A percentile compares a stretch with the other conserved stretches of the same genome.
Conservation (phyloP, 768 basidiomycete genomes). For the Calvatia gigantea region DNA sequence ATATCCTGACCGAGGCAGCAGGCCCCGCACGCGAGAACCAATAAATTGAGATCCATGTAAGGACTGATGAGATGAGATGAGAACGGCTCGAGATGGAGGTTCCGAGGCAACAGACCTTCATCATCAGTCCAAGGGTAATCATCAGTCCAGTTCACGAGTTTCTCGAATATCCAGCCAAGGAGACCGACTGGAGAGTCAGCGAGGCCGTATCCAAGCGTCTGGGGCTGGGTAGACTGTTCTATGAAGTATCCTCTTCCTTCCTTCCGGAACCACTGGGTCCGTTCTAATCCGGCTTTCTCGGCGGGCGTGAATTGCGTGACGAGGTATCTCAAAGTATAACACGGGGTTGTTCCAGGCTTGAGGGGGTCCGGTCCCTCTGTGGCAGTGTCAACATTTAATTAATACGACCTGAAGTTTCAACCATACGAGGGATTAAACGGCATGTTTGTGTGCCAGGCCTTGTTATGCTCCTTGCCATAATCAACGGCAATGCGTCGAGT, state of each 20-base stretch:
- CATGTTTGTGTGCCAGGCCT: constrained; percentile 52
- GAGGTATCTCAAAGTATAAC: constrained; percentile 22
- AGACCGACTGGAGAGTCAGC: constrained; percentile 56
- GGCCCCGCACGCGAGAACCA: constrained; percentile 59
- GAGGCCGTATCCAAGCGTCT: constrained; percentile 51
- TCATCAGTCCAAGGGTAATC: constrained; percentile 54
- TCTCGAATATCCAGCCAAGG: constrained; percentile 53
- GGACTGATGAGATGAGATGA: constrained; percentile 27
- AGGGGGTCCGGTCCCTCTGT: constrained; percentile 17
- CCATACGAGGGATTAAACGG: constrained; percentile 30
- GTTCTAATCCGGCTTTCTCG: constrained; percentile 32
- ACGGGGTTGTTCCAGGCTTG: constrained; percentile 22
- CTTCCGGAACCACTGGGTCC: constrained; percentile 23
- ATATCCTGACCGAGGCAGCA: constrained; percentile 53
- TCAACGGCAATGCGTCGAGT: constrained; percentile 23
- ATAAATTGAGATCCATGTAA: constrained; percentile 61
- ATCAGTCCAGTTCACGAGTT: constrained; percentile 43
- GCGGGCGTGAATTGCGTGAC: constrained; percentile 23
- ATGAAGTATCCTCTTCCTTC: constrained; percentile 34
- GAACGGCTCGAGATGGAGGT: neutral
- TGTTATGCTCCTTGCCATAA: constrained; percentile 36
- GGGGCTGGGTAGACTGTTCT: constrained; percentile 44
- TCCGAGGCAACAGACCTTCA: constrained; percentile 30
- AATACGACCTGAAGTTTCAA: neutral
- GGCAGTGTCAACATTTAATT: neutral